Percentiles rank a stretch among this genome's conserved stretches.
Conservation (phyloP, 108 stramenopile genomes). For the Nitzschia sp. region DNA sequence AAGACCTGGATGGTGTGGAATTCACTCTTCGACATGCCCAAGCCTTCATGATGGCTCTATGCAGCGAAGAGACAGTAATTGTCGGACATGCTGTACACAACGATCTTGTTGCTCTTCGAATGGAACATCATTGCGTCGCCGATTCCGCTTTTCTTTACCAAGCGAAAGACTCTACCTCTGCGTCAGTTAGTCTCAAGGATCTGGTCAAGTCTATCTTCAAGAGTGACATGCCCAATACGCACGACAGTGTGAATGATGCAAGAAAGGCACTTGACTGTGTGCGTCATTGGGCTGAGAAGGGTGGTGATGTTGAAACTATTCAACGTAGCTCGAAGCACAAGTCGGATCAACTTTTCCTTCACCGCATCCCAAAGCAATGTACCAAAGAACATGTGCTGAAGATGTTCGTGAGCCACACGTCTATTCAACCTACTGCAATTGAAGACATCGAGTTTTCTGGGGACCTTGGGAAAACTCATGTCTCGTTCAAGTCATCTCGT, state of each 20-base stretch:
- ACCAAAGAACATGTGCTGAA: slow-evolving; percentile 49
- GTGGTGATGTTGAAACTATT: slow-evolving; percentile 59
- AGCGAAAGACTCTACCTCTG: slow-evolving; percentile 47
- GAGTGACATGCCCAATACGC: slow-evolving; percentile 77
- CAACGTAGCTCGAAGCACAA: slow-evolving; percentile 40
- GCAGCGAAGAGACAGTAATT: slow-evolving; percentile 90
- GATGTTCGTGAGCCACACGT: slow-evolving; percentile 73
- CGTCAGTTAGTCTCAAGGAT: slow-evolving; percentile 73
- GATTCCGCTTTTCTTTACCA: slow-evolving; percentile 86
- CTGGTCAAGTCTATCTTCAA: slow-evolving; percentile 58
- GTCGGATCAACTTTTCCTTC: slow-evolving; percentile 64
- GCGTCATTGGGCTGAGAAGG: slow-evolving; percentile 44
- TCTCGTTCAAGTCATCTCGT: slow-evolving; percentile 52
- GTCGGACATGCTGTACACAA: slow-evolving; percentile 92
- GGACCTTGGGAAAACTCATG: slow-evolving; percentile 65
- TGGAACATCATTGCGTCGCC: slow-evolving; percentile 79
- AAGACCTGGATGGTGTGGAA: slow-evolving; percentile 75
- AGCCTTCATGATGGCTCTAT: slow-evolving; percentile 89
- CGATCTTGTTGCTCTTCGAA: slow-evolving; percentile 83
- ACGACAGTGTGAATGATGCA: slow-evolving; percentile 89
- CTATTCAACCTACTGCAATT: slow-evolving; percentile 54
- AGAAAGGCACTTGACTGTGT: slow-evolving; percentile 63
- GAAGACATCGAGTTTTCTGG: slow-evolving; percentile 65
- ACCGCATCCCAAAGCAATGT: slow-evolving; percentile 68
- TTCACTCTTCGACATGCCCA: slow-evolving; percentile 94